These are phyloP conservation scores for Xylaria multiplex DNA, from an alignment of 2,329 filamentous ascomycete genomes.

Conservation along the genomic window DNA sequence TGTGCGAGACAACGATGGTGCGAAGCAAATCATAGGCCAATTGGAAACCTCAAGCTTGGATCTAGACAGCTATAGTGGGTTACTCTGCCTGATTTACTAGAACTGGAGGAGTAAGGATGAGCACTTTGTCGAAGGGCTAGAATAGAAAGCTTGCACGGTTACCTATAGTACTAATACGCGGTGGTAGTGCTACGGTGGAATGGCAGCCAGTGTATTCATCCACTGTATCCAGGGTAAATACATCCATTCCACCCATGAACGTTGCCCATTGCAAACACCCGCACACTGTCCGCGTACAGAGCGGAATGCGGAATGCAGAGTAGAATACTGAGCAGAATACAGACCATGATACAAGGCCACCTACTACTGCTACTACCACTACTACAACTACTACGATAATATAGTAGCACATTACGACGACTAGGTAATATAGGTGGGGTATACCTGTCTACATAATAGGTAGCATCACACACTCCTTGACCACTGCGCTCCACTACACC, in stretches of 20 bases:
- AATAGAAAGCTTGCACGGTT: conserved; percentile 14
- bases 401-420: no score
- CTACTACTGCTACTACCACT: no score
- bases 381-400: no score
- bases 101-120: conserved; percentile 22
- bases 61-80: conserved; percentile 28
- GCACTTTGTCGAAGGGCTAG: conserved; percentile 16
- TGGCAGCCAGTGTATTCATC: background rate
- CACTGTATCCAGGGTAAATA: conserved; percentile 7
- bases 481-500: conserved; percentile 31
- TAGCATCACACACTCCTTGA: conserved; percentile 22
- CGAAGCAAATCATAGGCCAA: conserved; percentile 34
- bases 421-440: no score
- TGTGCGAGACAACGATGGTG: conserved; percentile 25
- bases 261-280: background rate
- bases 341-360: background rate
- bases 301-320: no score
- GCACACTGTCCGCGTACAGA: no score
- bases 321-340: no score
- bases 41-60: conserved; percentile 23
- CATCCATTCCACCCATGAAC: no score
- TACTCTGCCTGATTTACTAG: conserved; percentile 16
- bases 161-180: no score
- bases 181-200: no score
- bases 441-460: background rate